These are phyloP conservation scores for Arctium minus DNA, from an alignment of 129 eudicot genomes.

Conservation along the genomic window DNA sequence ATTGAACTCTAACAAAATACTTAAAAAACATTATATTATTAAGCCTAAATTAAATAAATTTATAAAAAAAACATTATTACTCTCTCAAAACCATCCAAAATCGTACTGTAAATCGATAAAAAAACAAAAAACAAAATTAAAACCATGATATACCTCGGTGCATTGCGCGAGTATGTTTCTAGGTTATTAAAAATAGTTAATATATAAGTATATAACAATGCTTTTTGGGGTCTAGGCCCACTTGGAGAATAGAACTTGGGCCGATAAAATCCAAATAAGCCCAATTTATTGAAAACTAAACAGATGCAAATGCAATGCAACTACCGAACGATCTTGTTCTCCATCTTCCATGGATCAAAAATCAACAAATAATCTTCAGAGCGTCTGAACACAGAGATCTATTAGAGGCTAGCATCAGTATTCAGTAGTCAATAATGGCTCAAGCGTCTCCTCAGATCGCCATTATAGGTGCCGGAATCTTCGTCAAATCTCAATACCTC, in stretches of 20 bases:
- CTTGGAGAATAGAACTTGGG: neutral
- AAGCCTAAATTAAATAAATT: too few species aligned
- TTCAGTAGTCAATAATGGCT: conserved; percentile 36
- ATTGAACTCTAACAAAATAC: too few species aligned
- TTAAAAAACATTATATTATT: too few species aligned
- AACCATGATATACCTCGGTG: too few species aligned
- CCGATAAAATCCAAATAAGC: neutral
- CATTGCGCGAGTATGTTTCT: too few species aligned
- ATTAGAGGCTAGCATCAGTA: neutral
- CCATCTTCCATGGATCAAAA: neutral
- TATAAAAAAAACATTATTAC: too few species aligned
- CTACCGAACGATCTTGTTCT: neutral
- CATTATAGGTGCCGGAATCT: conserved; percentile 89
- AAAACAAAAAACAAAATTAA: too few species aligned
- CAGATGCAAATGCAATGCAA: neutral
- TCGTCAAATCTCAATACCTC: conserved; percentile 76
- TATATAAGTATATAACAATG: too few species aligned
- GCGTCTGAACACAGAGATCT: neutral
- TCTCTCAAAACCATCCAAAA: too few species aligned
- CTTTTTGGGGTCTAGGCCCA: neutral
- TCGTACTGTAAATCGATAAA: too few species aligned
- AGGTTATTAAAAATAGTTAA: too few species aligned
- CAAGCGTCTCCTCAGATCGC: conserved; percentile 58
- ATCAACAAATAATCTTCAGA: neutral
- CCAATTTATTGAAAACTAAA: neutral